Conservation (phyloP, 805 yeast genomes). For the Monosporozyma servazzii region DNA sequence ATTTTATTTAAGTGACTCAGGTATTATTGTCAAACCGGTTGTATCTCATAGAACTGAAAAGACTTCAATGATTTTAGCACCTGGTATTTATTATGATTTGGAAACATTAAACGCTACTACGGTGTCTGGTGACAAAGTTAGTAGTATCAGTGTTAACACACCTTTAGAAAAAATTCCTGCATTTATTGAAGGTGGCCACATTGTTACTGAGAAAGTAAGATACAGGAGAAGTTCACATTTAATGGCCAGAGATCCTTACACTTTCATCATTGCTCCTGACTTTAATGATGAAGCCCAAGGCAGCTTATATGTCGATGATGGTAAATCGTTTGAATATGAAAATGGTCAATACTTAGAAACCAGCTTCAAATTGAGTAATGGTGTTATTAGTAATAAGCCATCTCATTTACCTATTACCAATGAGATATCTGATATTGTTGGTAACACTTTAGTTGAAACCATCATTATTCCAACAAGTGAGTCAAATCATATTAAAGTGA, state of each 20-base stretch:
- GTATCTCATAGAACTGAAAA: slow-evolving; percentile 41
- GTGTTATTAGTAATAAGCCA: slow-evolving; percentile 26
- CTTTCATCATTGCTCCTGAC: slow-evolving; percentile 54
- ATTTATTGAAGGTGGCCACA: slow-evolving; percentile 68
- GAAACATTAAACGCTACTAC: slow-evolving; percentile 25
- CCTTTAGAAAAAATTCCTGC: slow-evolving; percentile 61
- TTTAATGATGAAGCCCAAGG: slow-evolving; percentile 45
- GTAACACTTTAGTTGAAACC: slow-evolving; percentile 42
- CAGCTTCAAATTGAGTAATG: slow-evolving; percentile 31
- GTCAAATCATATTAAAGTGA: background rate
- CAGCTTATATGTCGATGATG: slow-evolving; percentile 73
- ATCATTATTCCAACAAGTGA: slow-evolving; percentile 40
- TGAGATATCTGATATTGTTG: slow-evolving; percentile 16
- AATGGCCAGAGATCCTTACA: slow-evolving; percentile 74
- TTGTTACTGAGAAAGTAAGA: slow-evolving; percentile 58
- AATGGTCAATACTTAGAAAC: slow-evolving; percentile 42
- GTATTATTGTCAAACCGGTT: slow-evolving; percentile 74
- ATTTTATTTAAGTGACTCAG: slow-evolving; percentile 65
- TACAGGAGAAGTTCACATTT: slow-evolving; percentile 70
- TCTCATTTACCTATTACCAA: slow-evolving; percentile 17
- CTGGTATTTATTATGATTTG: slow-evolving; percentile 50
- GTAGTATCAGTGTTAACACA: slow-evolving; percentile 31
- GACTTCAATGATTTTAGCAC: slow-evolving; percentile 34
- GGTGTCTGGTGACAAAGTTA: slow-evolving; percentile 25
- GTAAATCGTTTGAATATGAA: slow-evolving; percentile 53